A percentile compares a stretch with the other conserved stretches of the same genome.
These are phyloP conservation scores for Chrysoporthe deuterocubensis DNA, from an alignment of 2,329 filamentous ascomycete species.

Conservation along the genomic window DNA sequence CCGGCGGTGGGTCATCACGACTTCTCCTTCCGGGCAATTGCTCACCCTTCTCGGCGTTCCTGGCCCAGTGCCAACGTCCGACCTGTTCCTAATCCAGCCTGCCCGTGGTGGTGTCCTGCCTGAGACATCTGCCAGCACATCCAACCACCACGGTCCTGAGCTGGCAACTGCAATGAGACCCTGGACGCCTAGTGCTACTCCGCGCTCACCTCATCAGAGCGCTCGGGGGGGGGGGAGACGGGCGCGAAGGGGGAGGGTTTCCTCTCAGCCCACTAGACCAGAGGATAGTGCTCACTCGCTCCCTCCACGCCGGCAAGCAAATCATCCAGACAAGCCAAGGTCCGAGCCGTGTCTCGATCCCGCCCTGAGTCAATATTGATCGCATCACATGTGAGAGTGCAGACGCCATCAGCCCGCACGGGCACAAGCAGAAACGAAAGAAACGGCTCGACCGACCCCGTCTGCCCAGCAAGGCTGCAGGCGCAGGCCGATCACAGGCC, in stretches of 20 bases:
- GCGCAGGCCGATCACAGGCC: conserved; percentile 14
- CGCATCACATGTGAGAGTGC: neutral
- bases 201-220: conserved; percentile 17
- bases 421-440: neutral
- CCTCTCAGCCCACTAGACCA: conserved; percentile 13
- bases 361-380: conserved; percentile 2
- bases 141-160: conserved; percentile 1
- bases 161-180: conserved; percentile 10
- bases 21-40: neutral
- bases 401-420: neutral
- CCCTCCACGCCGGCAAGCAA: neutral
- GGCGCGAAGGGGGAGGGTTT: neutral
- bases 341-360: conserved; percentile 19
- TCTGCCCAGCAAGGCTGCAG: neutral
- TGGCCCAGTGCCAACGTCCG: neutral
- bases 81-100: neutral
- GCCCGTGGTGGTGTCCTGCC: conserved; percentile 18
- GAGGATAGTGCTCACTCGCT: conserved; percentile 22
- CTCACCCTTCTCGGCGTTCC: neutral
- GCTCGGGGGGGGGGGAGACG: too few species aligned
- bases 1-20: neutral
- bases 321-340: conserved; percentile 11
- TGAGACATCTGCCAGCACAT: conserved; percentile 28
- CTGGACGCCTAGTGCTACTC: neutral
- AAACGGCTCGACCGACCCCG: neutral